Base-by-base conservation (phyloP, 2,329 filamentous ascomycete species). In the Penicillium thymicola region DNA sequence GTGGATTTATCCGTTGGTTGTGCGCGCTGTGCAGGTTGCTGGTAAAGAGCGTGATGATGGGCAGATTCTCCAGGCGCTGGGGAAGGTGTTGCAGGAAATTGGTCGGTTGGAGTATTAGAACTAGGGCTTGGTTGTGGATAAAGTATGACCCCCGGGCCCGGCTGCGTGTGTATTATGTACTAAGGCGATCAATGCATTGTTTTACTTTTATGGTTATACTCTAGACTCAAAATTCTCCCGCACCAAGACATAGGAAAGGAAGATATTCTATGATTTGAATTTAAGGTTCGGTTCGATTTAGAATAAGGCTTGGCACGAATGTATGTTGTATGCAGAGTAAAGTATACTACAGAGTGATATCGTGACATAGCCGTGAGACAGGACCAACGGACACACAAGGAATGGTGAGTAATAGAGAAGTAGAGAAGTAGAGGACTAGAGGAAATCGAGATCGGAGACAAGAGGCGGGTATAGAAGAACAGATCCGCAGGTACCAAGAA, bases 1-100 rank as follows among this genome's bases (percentile, higher is more conserved):
- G 62, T 82, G 88, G 68, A 74, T 99, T 59, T 96, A 95, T 72
- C 89, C 91, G 8, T 77, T 97, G 82, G 65, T 76, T 53, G 73
- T 74, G 51, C 67, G 69, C 52, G 68, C 49, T 6, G 66, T 76
- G 18, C 70, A 72, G 52, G 70, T 77, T 30, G 73, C 74, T 14
- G 74, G 74, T 9, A 76, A 72, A 58, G 73, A 75, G 57, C 68
- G 65, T 10, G 72, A 74, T 56, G 70, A 75, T 60, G 70, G 71
- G 13, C 65, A 69, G 40, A 67, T 76, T 21, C 61, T 76, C 4
- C 74, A 75, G 38, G 75, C 87, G 59, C 71, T 90, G 10, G 79
- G 81, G 10, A 81, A 81, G 65, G 84, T 85, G 13, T 72, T 91
- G 59, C 81, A 85, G 50, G 82, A 83, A 30, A 81, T 90, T 27